These are phyloP conservation scores for Hansenula sp. DNA, from an alignment of 1,139 yeast species.

Conservation along the genomic window DNA sequence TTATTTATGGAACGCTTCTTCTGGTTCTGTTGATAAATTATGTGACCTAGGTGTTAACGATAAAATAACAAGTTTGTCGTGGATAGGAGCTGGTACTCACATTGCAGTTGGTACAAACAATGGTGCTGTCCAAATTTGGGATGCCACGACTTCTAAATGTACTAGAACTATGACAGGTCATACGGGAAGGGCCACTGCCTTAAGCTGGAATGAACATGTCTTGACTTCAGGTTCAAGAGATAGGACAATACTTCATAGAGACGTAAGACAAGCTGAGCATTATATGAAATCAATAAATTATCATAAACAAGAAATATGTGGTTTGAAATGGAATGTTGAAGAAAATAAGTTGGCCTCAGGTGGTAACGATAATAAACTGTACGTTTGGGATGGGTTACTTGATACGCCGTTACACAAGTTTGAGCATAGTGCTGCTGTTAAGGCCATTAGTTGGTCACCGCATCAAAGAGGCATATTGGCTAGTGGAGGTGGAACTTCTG, in stretches of 20 bases:
- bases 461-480: constrained; percentile 93
- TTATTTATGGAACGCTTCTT: constrained; percentile 85
- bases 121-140: constrained; percentile 95
- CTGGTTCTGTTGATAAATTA: constrained; percentile 79
- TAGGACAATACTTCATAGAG: constrained; percentile 79
- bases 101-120: constrained; percentile 86
- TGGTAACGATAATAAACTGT: constrained; percentile 84
- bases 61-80: constrained; percentile 74
- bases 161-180: constrained; percentile 94
- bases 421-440: constrained; percentile 93
- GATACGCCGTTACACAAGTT: constrained; percentile 71
- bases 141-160: constrained; percentile 79
- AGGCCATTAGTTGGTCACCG: constrained; percentile 97
- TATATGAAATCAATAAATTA: constrained; percentile 65
- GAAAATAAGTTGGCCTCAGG: constrained; percentile 89
- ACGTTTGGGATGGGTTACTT: constrained; percentile 83
- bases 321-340: constrained; percentile 88
- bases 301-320: constrained; percentile 96
- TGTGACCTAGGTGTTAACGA: constrained; percentile 66
- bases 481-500: constrained; percentile 97
- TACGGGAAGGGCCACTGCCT: constrained; percentile 73
- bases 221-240: constrained; percentile 88
- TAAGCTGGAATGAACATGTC: constrained; percentile 94
- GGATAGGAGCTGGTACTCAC: constrained; percentile 96
- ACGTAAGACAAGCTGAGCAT: constrained; percentile 85